Conservation (phyloP, 1,284 basidiomycete species). For the Ceratobasidium sp. region DNA sequence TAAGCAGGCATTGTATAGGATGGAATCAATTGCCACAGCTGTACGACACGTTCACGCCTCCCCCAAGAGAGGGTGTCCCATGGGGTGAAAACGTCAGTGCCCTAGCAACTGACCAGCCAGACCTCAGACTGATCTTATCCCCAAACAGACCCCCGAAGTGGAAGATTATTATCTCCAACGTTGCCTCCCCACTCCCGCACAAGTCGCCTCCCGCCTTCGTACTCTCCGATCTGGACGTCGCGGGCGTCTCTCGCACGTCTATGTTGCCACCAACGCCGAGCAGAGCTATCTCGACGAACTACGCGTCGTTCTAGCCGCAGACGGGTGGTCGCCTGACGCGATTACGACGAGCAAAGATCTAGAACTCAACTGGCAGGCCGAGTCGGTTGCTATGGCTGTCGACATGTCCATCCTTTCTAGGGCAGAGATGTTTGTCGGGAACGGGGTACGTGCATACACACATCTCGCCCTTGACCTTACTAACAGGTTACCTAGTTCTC, state of each 20-base stretch:
- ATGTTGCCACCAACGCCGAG: slow-evolving; percentile 64
- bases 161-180: slow-evolving; percentile 50
- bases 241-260: slow-evolving; percentile 50
- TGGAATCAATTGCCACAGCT: slow-evolving; percentile 47
- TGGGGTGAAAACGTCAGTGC: not conserved
- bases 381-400: slow-evolving; percentile 56
- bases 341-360: slow-evolving; percentile 58
- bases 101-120: not conserved
- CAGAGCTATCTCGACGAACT: slow-evolving; percentile 53
- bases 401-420: slow-evolving; percentile 61
- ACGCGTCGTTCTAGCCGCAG: slow-evolving; percentile 50
- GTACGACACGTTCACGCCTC: slow-evolving; percentile 52
- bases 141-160: slow-evolving; percentile 42
- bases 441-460: slow-evolving; percentile 63
- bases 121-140: not conserved
- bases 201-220: slow-evolving; percentile 56
- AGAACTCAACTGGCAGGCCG: slow-evolving; percentile 54
- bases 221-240: slow-evolving; percentile 47
- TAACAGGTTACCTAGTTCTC: slow-evolving; percentile 37
- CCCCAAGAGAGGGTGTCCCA: slow-evolving; percentile 49
- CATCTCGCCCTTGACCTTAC: too few species aligned
- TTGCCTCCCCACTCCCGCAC: slow-evolving; percentile 58
- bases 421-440: slow-evolving; percentile 61
- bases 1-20: slow-evolving; percentile 46
- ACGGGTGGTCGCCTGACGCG: slow-evolving; percentile 48